Base-by-base conservation (phyloP, 495 filamentous ascomycete genomes). In the Pyronema omphalodes region DNA sequence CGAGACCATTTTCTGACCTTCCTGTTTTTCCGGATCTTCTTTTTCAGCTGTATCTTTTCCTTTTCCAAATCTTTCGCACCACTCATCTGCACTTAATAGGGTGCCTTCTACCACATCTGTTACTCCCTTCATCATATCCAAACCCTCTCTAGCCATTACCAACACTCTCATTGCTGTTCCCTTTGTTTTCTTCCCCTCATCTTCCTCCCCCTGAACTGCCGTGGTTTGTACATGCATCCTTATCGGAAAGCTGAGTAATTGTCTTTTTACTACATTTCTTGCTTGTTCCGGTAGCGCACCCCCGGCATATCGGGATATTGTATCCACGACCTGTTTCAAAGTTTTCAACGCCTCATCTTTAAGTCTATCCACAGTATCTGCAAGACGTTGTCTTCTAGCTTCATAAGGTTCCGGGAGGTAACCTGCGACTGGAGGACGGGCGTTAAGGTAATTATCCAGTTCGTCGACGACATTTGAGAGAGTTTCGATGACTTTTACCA, bases 121-220 rank as follows among this genome's bases (percentile, higher is more conserved):
- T 41, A 96, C 86, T 63, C 93, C 83, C 0, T 75, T 71, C 74
- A 94, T 83, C 76, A 93, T 89, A 58, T 93, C 84, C 18, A 96
- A 73, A 2, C 86, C 84, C 65, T 94, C 88, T 55, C 82, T 82
- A 1, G 86, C 87, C 34, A 96, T 76, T 0, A 88, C 78, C 9
- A 94, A 60, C 36, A 87, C 86, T 12, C 80, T 70, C 55, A 82
- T 76, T 3, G 52, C 52, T 18, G 44, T 54, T n/a, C 52, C 52
- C 15, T 54, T 54, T 3, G 47, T 40, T 59, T 59, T 19, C 60
- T 70, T 61, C 7, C 68, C 69, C 23, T 67, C 68, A 57, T 76
- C 67, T 44, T 74, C 58, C 51, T 62, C 55, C 51, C 59, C 54
- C 44, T 58, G 52, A 60, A 59, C 23, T 3, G 34, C n/a, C 9